Evolutionary conservation across 2,329 filamentous ascomycete species (phyloP), one percentile per base, ranked within the genome.

Genomic region (Hymenoscyphus infarciens): DNA sequence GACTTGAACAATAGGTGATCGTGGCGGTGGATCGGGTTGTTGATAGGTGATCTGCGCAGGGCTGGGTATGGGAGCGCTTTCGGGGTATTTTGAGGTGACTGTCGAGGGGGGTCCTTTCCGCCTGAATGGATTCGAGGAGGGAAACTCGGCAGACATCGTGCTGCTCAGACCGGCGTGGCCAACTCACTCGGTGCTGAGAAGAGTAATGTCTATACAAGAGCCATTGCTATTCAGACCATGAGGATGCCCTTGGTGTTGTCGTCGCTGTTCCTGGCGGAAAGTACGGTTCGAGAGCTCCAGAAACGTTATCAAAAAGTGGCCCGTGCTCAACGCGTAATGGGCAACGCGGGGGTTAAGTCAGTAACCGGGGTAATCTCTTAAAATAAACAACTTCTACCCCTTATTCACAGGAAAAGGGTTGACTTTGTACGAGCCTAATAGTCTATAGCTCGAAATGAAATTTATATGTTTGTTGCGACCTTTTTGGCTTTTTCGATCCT

Each of bases 41-140:
- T 64, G 61, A 52, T 68, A 64, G 39, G 65, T 49, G 58, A 65
- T 58, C n/a, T 67, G 66, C 38, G 57, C 42, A 55, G 45, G 38
- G 56, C 38, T 39, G 25, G 52, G 38, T 33, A 59, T 56, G 59
- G 68, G 62, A 61, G 69, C 63, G 65, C 33, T 61, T 53, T 61
- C 59, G 57, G 64, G 55, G 35, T 66, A 56, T 56, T 54, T 42
- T 56, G 67, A 57, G 61, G 63, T 55, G 42, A 56, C 56, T 55
- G 58, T 57, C 54, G 56, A 49, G 35, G 64, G 19, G 62, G 61
- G 61, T 38, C 52, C 64, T 70, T 71, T 74, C 68, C 71, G 70
- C 29, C 72, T 67, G 60, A 75, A 75, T 49, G 73, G 73, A 64
- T 75, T 75, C 52, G 73, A 75, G 27, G 72, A 73, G 13, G 68